Base-by-base conservation (phyloP, 148 eudicot genomes). In the Tetragonia tetragonoides region DNA sequence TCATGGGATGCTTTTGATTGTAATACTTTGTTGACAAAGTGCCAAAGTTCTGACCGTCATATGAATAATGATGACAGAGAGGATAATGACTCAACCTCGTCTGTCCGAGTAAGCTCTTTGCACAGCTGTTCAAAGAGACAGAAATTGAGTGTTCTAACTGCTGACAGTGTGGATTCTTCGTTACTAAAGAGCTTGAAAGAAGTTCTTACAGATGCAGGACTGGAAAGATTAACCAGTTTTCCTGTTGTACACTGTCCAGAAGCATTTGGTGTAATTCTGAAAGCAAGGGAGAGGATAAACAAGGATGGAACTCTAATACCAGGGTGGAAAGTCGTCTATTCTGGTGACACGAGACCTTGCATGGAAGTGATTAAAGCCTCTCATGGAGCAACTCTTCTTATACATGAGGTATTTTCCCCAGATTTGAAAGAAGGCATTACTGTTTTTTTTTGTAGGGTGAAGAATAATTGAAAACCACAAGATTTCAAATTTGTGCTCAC, bases 271-370 rank as follows among this genome's bases (percentile, higher is more conserved):
- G 87, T 89, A 17, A 83, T 69, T 66, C 77, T 89, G 78, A 86
- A 84, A 81, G 90, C 91, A 53, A 76, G 85, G 2, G 83, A 83
- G 74, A 85, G 96, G 84, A 49, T 79, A 14, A 84, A 86, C 63
- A 51, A 74, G 70, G 84, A 18, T 61, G 96, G 93, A 44, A 82
- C 84, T 79, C 68, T 67, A 16, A 82, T 89, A 77, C 88, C 91
- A 3, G 93, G 96, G 49, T 91, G 96, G 96, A 91, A 91, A 79
- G 71, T 89, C 76, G 96, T 91, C 40, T 91, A 91, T 81, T 91
- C 96, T 61, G 96, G 96, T 37, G 96, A 91, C 75, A 91, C 93
- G n/a, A 78, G 96, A 77, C 96, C 96, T 42, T 91, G 96, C 76
- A 80, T 85, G 41, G 87, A 88, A 77, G 74, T 87, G 51, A 78